A percentile compares a stretch with the other conserved stretches of the same genome.
phyloP scores from a whole-genome alignment of 352 stramenopile species.

The Pythium dissotocum region DNA sequence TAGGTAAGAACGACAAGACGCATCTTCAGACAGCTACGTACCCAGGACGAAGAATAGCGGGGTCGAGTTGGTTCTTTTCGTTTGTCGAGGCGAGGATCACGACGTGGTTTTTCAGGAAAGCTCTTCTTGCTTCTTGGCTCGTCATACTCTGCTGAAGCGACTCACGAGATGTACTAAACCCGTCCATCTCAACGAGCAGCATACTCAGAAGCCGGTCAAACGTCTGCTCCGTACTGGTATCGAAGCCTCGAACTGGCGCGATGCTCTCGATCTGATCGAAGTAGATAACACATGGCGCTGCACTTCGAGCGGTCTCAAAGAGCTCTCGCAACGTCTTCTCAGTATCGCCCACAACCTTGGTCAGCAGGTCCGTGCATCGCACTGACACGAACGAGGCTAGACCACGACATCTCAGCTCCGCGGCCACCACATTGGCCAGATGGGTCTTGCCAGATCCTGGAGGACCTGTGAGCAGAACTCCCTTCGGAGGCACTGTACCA shows the following conservation, averaged over 20 bases:
- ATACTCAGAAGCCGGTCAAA: constrained; percentile 91
- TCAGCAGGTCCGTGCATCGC: constrained; percentile 86
- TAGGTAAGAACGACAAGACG: not conserved
- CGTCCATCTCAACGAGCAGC: constrained; percentile 92
- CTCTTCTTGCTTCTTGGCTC: constrained; percentile 42
- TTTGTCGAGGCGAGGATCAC: constrained; percentile 85
- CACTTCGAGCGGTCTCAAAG: constrained; percentile 83
- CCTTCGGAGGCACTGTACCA: constrained; percentile 95
- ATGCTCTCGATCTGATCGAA: constrained; percentile 93
- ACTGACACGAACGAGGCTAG: constrained; percentile 88
- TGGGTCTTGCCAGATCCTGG: constrained; percentile 99
- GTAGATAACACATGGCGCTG: constrained; percentile 89
- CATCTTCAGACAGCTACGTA: constrained; percentile 27
- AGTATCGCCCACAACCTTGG: constrained; percentile 90
- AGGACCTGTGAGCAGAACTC: constrained; percentile 98
- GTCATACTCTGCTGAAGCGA: constrained; percentile 37
- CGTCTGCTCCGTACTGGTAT: constrained; percentile 91
- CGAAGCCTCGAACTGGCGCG: constrained; percentile 83
- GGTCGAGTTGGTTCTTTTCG: constrained; percentile 73
- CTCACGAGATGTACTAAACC: constrained; percentile 57
- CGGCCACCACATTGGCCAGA: constrained; percentile 73
- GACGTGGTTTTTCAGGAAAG: constrained; percentile 81
- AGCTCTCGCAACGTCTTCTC: constrained; percentile 88
- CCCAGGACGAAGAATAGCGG: constrained; percentile 85
- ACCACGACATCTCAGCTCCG: constrained; percentile 56